Percentiles rank a stretch among this genome's conserved stretches.
phyloP scores from a whole-genome alignment of 192 early-diverging fungal species.

The Backusella sp. region DNA sequence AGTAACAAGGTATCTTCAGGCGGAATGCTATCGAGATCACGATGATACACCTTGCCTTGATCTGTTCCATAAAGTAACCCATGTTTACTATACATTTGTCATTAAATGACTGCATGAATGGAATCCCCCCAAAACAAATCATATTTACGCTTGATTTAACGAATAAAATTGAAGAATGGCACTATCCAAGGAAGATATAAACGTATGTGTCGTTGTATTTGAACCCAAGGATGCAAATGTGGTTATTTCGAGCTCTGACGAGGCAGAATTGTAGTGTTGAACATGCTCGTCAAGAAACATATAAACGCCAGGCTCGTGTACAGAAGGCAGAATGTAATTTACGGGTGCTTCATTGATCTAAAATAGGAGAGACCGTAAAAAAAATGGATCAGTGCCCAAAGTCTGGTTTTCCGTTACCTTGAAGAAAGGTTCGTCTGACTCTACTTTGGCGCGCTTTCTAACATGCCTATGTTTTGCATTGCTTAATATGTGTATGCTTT shows the following conservation, averaged over 20 bases:
- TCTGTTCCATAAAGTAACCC: constrained; percentile 4
- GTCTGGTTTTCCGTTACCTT: background rate
- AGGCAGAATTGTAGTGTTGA: background rate
- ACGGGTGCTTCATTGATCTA: background rate
- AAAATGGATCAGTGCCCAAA: too few relatives aligned
- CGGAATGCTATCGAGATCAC: background rate
- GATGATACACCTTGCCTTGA: background rate
- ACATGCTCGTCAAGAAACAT: background rate
- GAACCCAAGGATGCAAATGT: background rate
- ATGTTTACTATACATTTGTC: background rate
- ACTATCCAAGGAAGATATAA: background rate
- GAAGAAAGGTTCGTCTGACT: background rate
- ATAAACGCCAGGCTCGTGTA: background rate
- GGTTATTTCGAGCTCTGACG: background rate
- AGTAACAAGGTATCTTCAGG: background rate
- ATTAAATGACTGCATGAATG: background rate
- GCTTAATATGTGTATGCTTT: background rate
- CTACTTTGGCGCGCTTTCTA: background rate
- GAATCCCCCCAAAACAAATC: too few relatives aligned
- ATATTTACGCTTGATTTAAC: background rate
- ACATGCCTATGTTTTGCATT: background rate
- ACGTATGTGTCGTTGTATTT: background rate
- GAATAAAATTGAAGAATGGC: background rate
- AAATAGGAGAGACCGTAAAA: background rate
- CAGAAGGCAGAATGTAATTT: background rate